Evolutionary conservation across 495 filamentous ascomycete genomes (phyloP), one percentile per base, ranked within the genome.

Genomic region (Penicillium bovifimosum): DNA sequence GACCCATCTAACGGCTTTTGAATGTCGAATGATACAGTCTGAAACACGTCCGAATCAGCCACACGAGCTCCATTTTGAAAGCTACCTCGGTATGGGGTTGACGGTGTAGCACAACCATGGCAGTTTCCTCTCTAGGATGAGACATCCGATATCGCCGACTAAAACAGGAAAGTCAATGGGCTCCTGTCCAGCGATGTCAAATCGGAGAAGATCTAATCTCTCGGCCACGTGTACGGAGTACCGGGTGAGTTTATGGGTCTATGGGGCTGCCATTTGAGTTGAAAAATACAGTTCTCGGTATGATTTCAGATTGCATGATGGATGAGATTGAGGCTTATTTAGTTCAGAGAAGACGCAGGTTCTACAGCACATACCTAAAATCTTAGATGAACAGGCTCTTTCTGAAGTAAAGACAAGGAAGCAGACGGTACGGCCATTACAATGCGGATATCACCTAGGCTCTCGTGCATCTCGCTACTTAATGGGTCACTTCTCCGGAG

Each of bases 381-480:
- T 6, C 5, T 11, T 5, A 6, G 3, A 13, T 10, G n/a, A 10
- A 13, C n/a, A n/a, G 5, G 34, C 34, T 5, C 14, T 36, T 14
- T 34, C 32, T 11, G 32, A 34, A 2, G 34, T 3, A 36, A 36
- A 16, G n/a, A 14, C 34, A 36, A 6, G 6, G 14, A 8, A 14
- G 16, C 5, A 16, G 5, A 8, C 14, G 7, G 6, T 16, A 36
- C 14, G 13, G 16, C 14, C 14, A 16, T 24, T 24, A 31, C 42
- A 38, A 32, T 47, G 45, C 45, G 45, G 38, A 50, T 16, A 13
- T 28, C 33, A 14, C 10, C 34, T 17, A 9, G 40, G 40, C 40
- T 24, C 48, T 24, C 48, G n/a, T n/a, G n/a, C 48, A 50, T 50
- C 28, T 50, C 48, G 39, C 48, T 42, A n/a, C n/a, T n/a, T n/a